Evolutionary conservation across 2,329 filamentous ascomycete species (phyloP).

Genomic region (Chalaropsis thielavioides): DNA sequence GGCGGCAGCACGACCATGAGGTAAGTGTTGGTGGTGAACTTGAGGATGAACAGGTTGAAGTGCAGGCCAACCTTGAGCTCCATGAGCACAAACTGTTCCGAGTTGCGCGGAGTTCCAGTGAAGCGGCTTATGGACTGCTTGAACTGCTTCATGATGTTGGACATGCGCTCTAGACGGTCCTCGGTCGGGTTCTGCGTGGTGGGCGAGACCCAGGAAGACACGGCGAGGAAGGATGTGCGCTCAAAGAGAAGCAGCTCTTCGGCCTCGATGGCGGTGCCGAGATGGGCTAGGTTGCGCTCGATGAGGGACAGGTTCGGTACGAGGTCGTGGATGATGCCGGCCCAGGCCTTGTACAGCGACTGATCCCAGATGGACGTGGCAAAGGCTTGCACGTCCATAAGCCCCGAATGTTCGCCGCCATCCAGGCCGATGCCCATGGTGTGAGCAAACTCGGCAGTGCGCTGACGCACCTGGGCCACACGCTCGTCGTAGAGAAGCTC

Average conservation of each 20-base stretch:
- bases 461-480: constrained; percentile 59
- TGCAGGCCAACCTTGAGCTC: constrained; percentile 60
- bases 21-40: constrained; percentile 96
- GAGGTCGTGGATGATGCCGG: constrained; percentile 90
- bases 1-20: constrained; percentile 84
- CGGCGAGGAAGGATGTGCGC: constrained; percentile 85
- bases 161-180: constrained; percentile 85
- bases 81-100: constrained; percentile 67
- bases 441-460: constrained; percentile 42
- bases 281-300: constrained; percentile 66
- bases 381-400: constrained; percentile 66
- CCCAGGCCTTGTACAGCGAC: constrained; percentile 95
- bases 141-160: constrained; percentile 96
- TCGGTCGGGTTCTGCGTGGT: constrained; percentile 68
- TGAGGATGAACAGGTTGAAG: constrained; percentile 89
- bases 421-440: constrained; percentile 14
- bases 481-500: constrained; percentile 75
- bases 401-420: constrained; percentile 23
- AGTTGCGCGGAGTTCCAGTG: constrained; percentile 65
- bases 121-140: constrained; percentile 71
- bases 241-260: constrained; percentile 93
- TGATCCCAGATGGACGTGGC: constrained; percentile 98
- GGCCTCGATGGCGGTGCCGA: constrained; percentile 76
- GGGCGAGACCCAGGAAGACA: constrained; percentile 75
- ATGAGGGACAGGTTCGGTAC: constrained; percentile 89